These are phyloP conservation scores for Phytophthora syringae DNA, from an alignment of 352 stramenopile genomes.

Conservation along the genomic window DNA sequence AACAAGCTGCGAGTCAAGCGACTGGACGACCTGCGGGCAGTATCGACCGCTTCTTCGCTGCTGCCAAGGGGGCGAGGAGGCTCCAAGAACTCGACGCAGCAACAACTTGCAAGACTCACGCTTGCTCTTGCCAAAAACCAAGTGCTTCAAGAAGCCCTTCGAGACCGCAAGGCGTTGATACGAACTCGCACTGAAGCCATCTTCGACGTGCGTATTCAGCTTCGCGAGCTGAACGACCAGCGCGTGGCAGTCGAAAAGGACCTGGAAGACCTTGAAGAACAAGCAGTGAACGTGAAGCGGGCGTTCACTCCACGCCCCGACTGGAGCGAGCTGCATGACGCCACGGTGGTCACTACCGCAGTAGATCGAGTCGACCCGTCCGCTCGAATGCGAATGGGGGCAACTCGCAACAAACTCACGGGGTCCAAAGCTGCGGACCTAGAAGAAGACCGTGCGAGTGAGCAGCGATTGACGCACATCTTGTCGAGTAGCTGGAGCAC, in stretches of 20 bases:
- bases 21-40: slow-evolving; percentile 45
- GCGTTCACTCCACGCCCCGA: slow-evolving; percentile 70
- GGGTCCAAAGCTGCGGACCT: slow-evolving; percentile 21
- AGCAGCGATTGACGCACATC: slow-evolving; percentile 50
- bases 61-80: slow-evolving; percentile 15
- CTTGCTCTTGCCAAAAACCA: slow-evolving; percentile 28
- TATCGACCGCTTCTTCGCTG: slow-evolving; percentile 17
- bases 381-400: slow-evolving; percentile 42
- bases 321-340: slow-evolving; percentile 64
- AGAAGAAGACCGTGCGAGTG: slow-evolving; percentile 54
- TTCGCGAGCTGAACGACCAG: slow-evolving; percentile 40
- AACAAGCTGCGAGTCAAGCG: slow-evolving; percentile 63
- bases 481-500: slow-evolving; percentile 67
- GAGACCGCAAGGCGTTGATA: slow-evolving; percentile 35
- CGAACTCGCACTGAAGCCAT: slow-evolving; percentile 61
- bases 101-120: slow-evolving; percentile 29
- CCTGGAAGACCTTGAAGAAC: slow-evolving; percentile 34
- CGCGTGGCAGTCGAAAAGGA: slow-evolving; percentile 30
- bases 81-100: slow-evolving; percentile 27
- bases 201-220: slow-evolving; percentile 62
- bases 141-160: slow-evolving; percentile 27
- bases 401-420: slow-evolving; percentile 28
- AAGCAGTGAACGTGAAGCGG: slow-evolving; percentile 55
- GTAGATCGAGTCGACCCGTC: slow-evolving; percentile 48
- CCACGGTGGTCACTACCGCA: slow-evolving; percentile 60